Evolutionary conservation across 176 grass and related monocot genomes (phyloP).

Genomic region (Triticum monococcum): DNA sequence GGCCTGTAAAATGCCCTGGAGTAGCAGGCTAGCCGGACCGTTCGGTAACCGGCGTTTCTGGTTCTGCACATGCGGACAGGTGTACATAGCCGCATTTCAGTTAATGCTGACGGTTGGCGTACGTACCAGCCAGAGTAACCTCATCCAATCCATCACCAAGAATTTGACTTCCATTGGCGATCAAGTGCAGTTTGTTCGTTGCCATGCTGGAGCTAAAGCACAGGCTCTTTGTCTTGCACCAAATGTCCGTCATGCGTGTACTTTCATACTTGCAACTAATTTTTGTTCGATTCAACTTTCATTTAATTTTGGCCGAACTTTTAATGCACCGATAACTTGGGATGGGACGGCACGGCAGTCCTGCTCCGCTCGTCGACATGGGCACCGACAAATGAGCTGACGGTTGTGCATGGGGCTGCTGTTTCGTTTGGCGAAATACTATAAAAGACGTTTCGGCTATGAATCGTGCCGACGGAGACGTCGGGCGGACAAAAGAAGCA

Average conservation of each 20-base stretch:
- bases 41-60: neutral
- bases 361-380: neutral
- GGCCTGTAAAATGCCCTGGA: too few species aligned
- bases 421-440: neutral
- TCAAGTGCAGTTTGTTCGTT: constrained; percentile 21
- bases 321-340: constrained; percentile 16
- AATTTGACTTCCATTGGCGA: constrained; percentile 9
- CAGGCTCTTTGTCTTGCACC: constrained; percentile 6
- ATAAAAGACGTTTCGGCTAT: neutral
- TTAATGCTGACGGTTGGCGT: neutral
- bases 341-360: neutral
- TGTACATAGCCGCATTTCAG: neutral
- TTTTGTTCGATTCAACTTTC: neutral
- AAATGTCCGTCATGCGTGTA: neutral
- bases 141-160: neutral
- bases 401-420: neutral
- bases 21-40: neutral
- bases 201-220: neutral
- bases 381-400: neutral
- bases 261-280: neutral
- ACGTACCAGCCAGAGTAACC: neutral
- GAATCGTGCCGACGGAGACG: neutral
- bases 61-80: neutral
- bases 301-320: neutral
- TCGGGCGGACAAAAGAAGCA: neutral